These are phyloP conservation scores for Datura wrightii DNA, from an alignment of 257 asterid species.

Conservation along the genomic window DNA sequence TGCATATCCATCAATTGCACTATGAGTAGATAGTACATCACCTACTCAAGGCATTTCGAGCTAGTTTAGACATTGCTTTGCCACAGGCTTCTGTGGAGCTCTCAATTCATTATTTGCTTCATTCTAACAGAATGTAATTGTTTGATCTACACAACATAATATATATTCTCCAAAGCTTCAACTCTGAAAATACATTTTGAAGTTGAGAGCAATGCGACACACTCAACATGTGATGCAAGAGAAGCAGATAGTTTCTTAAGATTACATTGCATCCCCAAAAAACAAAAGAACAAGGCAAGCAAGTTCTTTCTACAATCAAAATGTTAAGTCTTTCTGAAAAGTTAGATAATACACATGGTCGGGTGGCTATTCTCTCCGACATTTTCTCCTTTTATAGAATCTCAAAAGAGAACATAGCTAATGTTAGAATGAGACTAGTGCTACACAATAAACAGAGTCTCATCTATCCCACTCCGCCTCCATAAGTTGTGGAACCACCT, in stretches of 20 bases:
- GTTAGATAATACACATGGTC: not conserved
- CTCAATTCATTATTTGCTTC: not conserved
- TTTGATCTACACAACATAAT: not conserved
- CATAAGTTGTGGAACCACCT: slow-evolving; percentile 46
- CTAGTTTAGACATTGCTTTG: not conserved
- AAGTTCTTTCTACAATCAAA: slow-evolving; percentile 11
- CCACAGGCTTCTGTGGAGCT: not conserved
- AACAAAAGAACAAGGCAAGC: not conserved
- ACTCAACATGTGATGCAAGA: slow-evolving; percentile 3
- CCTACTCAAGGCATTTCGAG: not conserved
- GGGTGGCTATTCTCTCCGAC: not conserved
- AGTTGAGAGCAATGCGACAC: not conserved
- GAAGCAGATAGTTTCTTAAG: not conserved
- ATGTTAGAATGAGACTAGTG: not conserved
- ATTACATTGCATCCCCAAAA: not conserved
- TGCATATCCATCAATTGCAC: not conserved
- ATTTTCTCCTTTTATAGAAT: not conserved
- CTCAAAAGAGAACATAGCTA: not conserved
- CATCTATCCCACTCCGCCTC: slow-evolving; percentile 84
- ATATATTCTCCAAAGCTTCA: not conserved
- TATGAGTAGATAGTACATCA: not conserved
- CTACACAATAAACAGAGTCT: slow-evolving; percentile 27
- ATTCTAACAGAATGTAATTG: not conserved
- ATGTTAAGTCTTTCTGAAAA: slow-evolving; percentile 6
- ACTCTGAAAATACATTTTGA: not conserved